phyloP scores from a whole-genome alignment of 306 rosid species.

The Canavalia gladiata region DNA sequence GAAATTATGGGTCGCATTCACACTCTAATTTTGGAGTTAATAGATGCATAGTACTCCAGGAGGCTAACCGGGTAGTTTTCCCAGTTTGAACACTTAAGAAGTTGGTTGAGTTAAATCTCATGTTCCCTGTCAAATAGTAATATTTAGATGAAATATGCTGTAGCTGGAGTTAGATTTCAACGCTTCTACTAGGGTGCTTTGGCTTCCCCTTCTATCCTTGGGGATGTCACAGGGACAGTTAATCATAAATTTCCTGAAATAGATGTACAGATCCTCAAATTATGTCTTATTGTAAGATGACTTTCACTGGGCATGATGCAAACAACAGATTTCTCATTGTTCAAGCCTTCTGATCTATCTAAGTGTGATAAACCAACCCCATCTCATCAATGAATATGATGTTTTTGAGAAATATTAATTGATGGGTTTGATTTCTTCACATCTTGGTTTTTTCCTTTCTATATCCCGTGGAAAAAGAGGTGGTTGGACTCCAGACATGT shows the following conservation, averaged over 20 bases:
- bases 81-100: constrained; percentile 31
- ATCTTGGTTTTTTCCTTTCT: background rate
- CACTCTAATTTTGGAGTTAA: constrained; percentile 45
- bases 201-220: constrained; percentile 14
- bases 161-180: constrained; percentile 24
- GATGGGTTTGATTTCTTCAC: background rate
- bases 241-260: constrained; percentile 16
- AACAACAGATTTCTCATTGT: background rate
- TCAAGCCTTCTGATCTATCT: background rate
- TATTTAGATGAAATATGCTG: constrained; percentile 29
- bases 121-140: background rate
- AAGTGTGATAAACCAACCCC: background rate
- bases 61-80: constrained; percentile 40
- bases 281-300: background rate
- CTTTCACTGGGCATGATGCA: constrained; percentile 6
- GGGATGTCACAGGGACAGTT: background rate
- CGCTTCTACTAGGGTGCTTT: background rate
- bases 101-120: constrained; percentile 39
- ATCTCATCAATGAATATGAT: background rate
- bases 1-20: constrained; percentile 30
- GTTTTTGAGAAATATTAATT: background rate
- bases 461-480: background rate
- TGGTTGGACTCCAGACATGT: background rate
- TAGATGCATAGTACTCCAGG: constrained; percentile 39
- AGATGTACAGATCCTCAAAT: constrained; percentile 31